These are phyloP conservation scores for Ophiostoma perfectum DNA, from an alignment of 2,329 filamentous ascomycete species.

Conservation along the genomic window DNA sequence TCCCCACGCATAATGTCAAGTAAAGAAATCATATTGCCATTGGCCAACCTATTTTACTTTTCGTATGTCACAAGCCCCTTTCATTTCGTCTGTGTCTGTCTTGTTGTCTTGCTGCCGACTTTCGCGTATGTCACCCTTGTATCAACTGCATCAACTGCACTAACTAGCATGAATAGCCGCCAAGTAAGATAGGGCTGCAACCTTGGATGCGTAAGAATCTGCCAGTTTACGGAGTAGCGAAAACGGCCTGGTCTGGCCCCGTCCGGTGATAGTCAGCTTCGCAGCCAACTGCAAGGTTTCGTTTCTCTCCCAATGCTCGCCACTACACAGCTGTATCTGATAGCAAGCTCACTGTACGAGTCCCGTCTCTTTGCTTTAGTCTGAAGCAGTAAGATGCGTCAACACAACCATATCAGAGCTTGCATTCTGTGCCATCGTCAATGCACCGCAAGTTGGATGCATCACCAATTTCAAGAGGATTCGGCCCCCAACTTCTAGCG, in stretches of 20 bases:
- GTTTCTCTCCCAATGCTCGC: too few relatives aligned
- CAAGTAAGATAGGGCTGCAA: neutral
- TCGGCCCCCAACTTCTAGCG: neutral
- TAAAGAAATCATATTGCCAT: neutral
- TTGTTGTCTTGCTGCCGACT: neutral
- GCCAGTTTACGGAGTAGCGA: neutral
- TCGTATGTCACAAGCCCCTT: neutral
- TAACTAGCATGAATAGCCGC: neutral
- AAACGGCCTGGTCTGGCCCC: too few relatives aligned
- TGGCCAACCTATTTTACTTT: neutral
- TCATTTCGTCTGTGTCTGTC: neutral
- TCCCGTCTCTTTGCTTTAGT: too few relatives aligned
- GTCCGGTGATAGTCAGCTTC: too few relatives aligned
- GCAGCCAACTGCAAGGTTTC: too few relatives aligned
- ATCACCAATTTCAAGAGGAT: neutral
- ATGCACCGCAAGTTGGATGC: neutral
- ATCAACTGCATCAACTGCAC: neutral
- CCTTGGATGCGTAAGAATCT: neutral
- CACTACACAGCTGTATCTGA: too few relatives aligned
- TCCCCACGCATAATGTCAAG: neutral
- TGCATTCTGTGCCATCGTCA: neutral
- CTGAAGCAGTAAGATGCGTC: too few relatives aligned
- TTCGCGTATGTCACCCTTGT: neutral
- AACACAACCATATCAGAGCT: too few relatives aligned
- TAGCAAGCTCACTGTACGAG: too few relatives aligned